Conservation (phyloP, 768 basidiomycete genomes). For the Boletus speciosus region DNA sequence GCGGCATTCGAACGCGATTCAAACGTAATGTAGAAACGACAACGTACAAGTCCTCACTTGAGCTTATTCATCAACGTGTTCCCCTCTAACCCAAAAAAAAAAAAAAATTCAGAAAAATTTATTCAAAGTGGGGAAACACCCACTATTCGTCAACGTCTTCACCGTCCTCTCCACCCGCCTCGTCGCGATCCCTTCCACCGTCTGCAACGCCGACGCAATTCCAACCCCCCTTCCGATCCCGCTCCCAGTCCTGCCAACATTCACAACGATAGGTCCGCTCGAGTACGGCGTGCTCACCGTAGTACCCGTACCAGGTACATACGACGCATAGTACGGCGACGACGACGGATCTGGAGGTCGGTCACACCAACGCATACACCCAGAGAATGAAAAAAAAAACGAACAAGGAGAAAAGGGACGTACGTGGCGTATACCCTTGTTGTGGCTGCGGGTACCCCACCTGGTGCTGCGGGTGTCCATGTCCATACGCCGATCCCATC, state of each 20-base stretch:
- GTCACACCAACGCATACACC: not conserved
- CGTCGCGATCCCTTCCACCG: constrained; percentile 58
- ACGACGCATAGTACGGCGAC: constrained; percentile 6
- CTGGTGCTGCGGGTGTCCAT: no score
- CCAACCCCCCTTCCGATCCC: constrained; percentile 13
- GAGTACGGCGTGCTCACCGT: not conserved
- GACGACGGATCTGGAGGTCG: not conserved
- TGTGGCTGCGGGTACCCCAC: not conserved
- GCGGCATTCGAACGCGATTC: no score
- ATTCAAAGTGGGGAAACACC: constrained; percentile 15
- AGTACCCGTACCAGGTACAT: not conserved
- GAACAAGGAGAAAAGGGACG: constrained; percentile 12
- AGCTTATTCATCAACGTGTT: constrained; percentile 3
- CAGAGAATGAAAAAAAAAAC: not conserved
- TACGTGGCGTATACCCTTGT: constrained; percentile 33
- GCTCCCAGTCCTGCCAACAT: not conserved
- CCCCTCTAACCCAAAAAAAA: not conserved
- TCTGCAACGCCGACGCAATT: constrained; percentile 36
- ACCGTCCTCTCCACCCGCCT: constrained; percentile 49
- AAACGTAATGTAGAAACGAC: no score
- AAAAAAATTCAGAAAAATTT: not conserved
- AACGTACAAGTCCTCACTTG: not conserved
- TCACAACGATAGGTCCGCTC: not conserved
- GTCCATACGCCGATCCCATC: not conserved
- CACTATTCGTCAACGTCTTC: constrained; percentile 49